Evolutionary conservation across 164 flowering plant species (phyloP).

Genomic region (Dillenia turbinata): DNA sequence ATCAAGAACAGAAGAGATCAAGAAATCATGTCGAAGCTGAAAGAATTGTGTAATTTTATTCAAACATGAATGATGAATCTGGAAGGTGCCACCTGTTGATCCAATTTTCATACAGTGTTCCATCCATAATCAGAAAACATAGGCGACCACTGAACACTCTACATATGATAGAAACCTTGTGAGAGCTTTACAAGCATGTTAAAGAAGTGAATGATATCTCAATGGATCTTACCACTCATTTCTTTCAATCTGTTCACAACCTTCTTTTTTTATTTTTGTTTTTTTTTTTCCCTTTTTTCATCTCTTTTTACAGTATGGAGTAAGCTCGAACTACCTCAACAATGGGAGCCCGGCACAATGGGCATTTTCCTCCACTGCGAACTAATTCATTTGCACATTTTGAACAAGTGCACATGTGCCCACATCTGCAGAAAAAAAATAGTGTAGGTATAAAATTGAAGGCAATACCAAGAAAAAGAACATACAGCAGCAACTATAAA

Average conservation of each 20-base stretch:
- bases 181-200: constrained; percentile 4
- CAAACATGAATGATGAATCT: constrained; percentile 30
- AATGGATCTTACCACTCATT: too few species aligned
- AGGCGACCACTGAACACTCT: constrained; percentile 16
- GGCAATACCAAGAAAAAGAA: too few species aligned
- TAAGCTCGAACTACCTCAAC: constrained; percentile 85
- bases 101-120: constrained; percentile 17
- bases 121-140: too few species aligned
- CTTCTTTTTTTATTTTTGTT: neutral
- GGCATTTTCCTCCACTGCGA: constrained; percentile 69
- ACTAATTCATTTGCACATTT: constrained; percentile 81
- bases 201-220: too few species aligned
- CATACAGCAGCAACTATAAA: neutral
- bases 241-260: neutral
- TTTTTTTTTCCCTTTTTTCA: neutral
- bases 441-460: too few species aligned
- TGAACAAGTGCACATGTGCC: constrained; percentile 93
- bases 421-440: constrained; percentile 59
- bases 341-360: constrained; percentile 90
- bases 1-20: too few species aligned
- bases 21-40: too few species aligned
- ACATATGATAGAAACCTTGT: constrained; percentile 16
- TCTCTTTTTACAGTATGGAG: constrained; percentile 49
- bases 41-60: constrained; percentile 21
- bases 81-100: constrained; percentile 20